Base-by-base conservation (phyloP, 805 yeast species). In the Candida arabinofermentans region DNA sequence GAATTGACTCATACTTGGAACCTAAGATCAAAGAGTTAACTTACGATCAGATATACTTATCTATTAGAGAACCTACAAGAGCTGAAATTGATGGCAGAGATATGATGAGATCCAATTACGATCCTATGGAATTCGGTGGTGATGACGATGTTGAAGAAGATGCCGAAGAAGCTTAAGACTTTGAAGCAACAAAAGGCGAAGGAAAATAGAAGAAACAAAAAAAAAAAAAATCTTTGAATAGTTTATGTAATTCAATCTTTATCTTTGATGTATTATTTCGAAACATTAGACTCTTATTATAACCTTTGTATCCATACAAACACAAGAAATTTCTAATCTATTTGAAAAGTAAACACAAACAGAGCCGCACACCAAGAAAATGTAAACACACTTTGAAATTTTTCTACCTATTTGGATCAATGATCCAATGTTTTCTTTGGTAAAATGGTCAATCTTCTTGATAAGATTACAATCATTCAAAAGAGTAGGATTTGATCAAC, bases 81-180 rank as follows among this genome's bases (percentile, higher is more conserved):
- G 72, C 71, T 36, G 96, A 88, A 61, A 67, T 79, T 47, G 77
- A 75, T 49, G 69, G 67, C 40, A 75, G 91, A 68, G 95, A 88
- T 60, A 74, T 70, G 41, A 59, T 71, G 27, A 75, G 95, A 67
- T 77, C 85, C 36, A 74, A 69, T 46, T 86, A 69, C 54, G 95
- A 86, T 65, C 91, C 93, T 30, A 83, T 85, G 69, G 85, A 81
- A 53, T 86, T 82, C 58, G 81, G 77, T 50, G 83, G 72, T 18
- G 81, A 75, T 29, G 85, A 80, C 34, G 76, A 75, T 9, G 76
- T 69, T 8, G 75, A 64, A 18, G 70, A 62, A 14, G 72, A 61
- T 17, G 67, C 62, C 17, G 70, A 58, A 2, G 64, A 53, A 10
- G 60, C 47, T 16, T 66, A 60, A 13, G 65, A n/a, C n/a, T n/a